phyloP scores from a whole-genome alignment of 768 basidiomycete species.

The Hirschioporus abietinus region DNA sequence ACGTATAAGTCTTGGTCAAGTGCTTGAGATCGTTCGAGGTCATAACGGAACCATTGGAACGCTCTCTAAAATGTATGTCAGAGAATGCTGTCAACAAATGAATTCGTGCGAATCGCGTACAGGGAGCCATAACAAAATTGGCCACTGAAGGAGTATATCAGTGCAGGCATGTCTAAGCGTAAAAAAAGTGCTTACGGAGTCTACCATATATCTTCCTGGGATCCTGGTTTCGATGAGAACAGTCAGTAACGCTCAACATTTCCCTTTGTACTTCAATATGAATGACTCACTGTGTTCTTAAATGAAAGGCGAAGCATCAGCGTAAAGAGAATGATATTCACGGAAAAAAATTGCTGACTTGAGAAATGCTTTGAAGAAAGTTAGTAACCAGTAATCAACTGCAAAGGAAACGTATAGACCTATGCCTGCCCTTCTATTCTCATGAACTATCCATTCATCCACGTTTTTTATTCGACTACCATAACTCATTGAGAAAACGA shows the following conservation, averaged over 20 bases:
- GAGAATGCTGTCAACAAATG: background rate
- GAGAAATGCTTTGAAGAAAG: background rate
- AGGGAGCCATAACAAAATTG: constrained; percentile 11
- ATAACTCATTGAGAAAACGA: constrained; percentile 39
- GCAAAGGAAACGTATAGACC: background rate
- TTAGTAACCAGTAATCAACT: background rate
- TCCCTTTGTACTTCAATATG: background rate
- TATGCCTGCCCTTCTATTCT: constrained; percentile 32
- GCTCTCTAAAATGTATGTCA: constrained; percentile 20
- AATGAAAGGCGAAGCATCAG: background rate
- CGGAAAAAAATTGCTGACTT: background rate
- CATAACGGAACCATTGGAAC: constrained; percentile 39
- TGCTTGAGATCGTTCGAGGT: constrained; percentile 32
- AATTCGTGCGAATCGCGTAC: background rate
- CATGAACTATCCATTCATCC: constrained; percentile 43
- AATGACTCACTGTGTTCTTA: background rate
- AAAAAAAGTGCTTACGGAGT: constrained; percentile 1
- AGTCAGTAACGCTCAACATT: background rate
- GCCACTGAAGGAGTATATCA: constrained; percentile 8
- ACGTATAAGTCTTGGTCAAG: constrained; percentile 35
- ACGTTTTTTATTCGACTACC: constrained; percentile 37
- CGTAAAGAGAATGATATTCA: background rate
- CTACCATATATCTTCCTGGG: constrained; percentile 10
- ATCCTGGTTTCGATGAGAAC: background rate
- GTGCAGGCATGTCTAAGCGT: background rate